Evolutionary conservation across 495 filamentous ascomycete genomes (phyloP), one percentile per base, ranked within the genome.

Genomic region (Hyaloscypha variabilis): DNA sequence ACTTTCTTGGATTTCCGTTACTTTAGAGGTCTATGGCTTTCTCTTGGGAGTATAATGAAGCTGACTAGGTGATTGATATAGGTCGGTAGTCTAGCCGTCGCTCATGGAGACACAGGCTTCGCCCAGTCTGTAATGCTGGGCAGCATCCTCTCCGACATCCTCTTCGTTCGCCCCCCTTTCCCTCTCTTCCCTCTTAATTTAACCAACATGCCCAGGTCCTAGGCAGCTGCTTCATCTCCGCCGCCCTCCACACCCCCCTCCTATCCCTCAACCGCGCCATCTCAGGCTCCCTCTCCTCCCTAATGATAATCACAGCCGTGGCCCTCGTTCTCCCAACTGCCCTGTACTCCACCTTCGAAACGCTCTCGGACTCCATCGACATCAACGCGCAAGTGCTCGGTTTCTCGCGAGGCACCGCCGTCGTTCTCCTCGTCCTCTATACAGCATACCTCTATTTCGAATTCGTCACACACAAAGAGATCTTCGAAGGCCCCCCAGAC

Each of bases 131-230:
- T 68, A 0, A 67, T 78, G 30, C 69, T 69, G 42, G 67, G 72
- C 19, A 73, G 62, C 34, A 78, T 67, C 70, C 73, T 67, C 59
- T 80, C 30, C 72, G 69, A 68, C 72, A 72, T 21, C 73, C 52
- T 67, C 21, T 63, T 67, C 8, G 60, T 55, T 17, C 34, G 62
- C 57, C 29, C 31, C 11, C 49, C 2, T 56, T 8, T 34, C 39
- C n/a, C 42, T 21, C 8, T 26, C 25, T n/a, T 23, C n/a, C 6
- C 21, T 50, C 53, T 1, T 8, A 14, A 30, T 13, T 29, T 62
- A 6, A 51, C 59, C 19, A 39, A n/a, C 8, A 6, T 11, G 3
- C n/a, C 30, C 34, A 64, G 62, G 62, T 57, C 25, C 54, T 67
- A 39, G 64, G 64, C 28, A 56, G 57, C 58, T 67, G 64, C 58